Conservation (phyloP, 768 basidiomycete species). For the Cystoderma amianthinum region DNA sequence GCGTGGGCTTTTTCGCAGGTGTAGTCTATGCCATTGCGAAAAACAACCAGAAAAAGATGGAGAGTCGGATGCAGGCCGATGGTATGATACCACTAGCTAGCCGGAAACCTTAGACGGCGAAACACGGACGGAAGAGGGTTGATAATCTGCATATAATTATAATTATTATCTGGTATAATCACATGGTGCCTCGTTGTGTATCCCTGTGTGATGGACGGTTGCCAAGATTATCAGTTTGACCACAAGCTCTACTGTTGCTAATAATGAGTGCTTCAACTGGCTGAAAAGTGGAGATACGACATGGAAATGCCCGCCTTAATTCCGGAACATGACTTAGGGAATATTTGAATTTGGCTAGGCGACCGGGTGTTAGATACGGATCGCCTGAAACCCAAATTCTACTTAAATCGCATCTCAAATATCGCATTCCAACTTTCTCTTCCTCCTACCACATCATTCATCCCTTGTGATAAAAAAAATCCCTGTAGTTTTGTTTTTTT, state of each 20-base stretch:
- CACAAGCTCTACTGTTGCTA: not conserved
- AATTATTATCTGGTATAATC: constrained; percentile 12
- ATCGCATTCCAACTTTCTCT: not conserved
- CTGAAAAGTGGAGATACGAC: constrained; percentile 12
- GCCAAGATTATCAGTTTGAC: constrained; percentile 1
- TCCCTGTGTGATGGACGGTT: not conserved
- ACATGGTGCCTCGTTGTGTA: constrained; percentile 10
- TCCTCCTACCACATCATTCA: not conserved
- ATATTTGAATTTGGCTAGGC: no score
- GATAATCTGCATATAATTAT: constrained; percentile 3
- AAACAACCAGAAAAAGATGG: constrained; percentile 82
- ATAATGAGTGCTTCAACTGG: not conserved
- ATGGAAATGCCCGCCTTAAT: constrained; percentile 16
- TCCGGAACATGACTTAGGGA: no score
- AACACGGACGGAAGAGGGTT: constrained; percentile 12
- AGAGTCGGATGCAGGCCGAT: constrained; percentile 44
- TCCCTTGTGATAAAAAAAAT: not conserved
- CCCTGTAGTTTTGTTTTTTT: not conserved
- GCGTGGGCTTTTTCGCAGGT: constrained; percentile 87
- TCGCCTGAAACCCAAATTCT: no score
- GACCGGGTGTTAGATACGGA: no score
- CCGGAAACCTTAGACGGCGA: constrained; percentile 30
- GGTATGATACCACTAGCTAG: constrained; percentile 57
- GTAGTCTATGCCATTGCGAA: constrained; percentile 91
- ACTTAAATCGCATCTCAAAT: no score